Base-by-base conservation (phyloP, 805 yeast species). In the Candida mattraensis region DNA sequence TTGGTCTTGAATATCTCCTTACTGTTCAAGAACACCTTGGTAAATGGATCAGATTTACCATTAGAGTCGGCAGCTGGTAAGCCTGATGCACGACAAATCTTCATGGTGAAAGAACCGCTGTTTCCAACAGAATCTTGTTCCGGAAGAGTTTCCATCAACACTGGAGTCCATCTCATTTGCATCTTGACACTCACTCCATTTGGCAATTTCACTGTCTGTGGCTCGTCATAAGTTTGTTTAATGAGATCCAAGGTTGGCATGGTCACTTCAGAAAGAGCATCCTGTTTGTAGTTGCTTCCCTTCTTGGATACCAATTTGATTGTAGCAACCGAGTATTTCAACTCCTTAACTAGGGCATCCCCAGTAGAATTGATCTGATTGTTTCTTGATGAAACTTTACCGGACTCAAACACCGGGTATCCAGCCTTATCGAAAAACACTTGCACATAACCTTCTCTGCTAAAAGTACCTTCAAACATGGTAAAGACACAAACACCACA, bases 31-130 rank as follows among this genome's bases (percentile, higher is more conserved):
- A 70, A 79, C 44, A 87, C 72, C 51, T 79, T 75, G 41, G 79
- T 71, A 58, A 80, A 91, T 37, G 99, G 99, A 63, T 93, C 99
- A 3, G 96, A 87, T 58, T 84, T 83, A 33, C 98, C 98, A 50
- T 82, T 83, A 19, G 85, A 69, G 63, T 93, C 99, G n/a, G 89
- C 94, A 10, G 96, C 73, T 24, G 83, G 77, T 40, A 93, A 70
- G 33, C 76, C 75, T 11, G 71, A 71, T 3, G 93, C 98, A 31
- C 70, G 67, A 28, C 80, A 47, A 4, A 86, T 69, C 19, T 72
- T 76, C 22, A 88, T 70, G 15, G 69, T 70, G 47, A 91, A 61
- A 18, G 65, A 66, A 58, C 99, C 99, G 39, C 79, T 70, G 58
- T 87, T 83, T 31, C 81, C 74, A 44, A 81, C 76, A 27, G 83